phyloP scores from a whole-genome alignment of 352 stramenopile genomes.

The Pythium biforme region DNA sequence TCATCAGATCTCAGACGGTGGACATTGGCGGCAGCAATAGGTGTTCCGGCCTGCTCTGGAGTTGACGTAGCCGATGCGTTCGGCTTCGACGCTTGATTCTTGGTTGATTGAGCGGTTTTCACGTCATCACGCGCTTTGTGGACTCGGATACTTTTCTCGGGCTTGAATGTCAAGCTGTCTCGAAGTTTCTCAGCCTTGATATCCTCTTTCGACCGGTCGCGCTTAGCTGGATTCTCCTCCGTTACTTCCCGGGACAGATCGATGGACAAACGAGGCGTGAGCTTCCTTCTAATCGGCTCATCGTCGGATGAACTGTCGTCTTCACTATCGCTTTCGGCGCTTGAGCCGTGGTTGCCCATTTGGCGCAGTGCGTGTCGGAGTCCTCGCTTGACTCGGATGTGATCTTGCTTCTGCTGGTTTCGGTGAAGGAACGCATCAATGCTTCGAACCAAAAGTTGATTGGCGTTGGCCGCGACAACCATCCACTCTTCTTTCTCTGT shows the following conservation, averaged over 20 bases:
- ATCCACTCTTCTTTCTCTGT: slow-evolving; percentile 72
- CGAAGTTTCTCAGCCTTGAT: not conserved
- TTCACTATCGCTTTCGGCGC: slow-evolving; percentile 24
- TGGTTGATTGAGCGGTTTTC: not conserved
- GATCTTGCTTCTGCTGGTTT: slow-evolving; percentile 51
- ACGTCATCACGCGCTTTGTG: not conserved
- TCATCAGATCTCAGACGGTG: not conserved
- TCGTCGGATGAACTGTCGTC: slow-evolving; percentile 9
- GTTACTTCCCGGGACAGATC: not conserved
- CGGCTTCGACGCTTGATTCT: not conserved
- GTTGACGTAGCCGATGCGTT: not conserved
- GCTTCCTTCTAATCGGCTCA: slow-evolving; percentile 13
- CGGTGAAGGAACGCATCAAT: slow-evolving; percentile 63
- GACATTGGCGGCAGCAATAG: not conserved
- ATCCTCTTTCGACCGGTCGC: not conserved
- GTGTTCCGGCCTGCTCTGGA: not conserved
- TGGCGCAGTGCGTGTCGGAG: slow-evolving; percentile 29
- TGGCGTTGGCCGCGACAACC: slow-evolving; percentile 70
- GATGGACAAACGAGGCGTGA: not conserved
- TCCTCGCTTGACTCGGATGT: slow-evolving; percentile 44
- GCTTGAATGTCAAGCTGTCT: not conserved
- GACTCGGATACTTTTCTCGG: not conserved
- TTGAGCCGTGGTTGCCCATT: slow-evolving; percentile 21
- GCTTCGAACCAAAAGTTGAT: slow-evolving; percentile 68
- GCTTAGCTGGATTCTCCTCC: not conserved